Percentiles rank a stretch among this genome's conserved stretches.
These are phyloP conservation scores for Lathyrus aphaca DNA, from an alignment of 306 rosid species.

Conservation along the genomic window DNA sequence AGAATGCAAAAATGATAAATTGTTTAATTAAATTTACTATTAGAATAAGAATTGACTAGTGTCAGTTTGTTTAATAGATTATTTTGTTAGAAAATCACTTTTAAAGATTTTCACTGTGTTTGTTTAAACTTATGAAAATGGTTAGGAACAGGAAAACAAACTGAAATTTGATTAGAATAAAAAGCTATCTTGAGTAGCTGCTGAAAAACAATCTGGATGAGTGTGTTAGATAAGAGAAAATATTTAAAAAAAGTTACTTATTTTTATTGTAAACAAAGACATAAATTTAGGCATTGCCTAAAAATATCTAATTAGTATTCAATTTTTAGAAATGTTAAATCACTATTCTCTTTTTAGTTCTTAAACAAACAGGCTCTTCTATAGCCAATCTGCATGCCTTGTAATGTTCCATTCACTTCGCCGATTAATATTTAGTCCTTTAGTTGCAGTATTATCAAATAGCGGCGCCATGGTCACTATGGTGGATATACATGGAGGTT, in stretches of 20 bases:
- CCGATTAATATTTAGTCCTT: not conserved
- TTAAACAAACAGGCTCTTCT: not conserved
- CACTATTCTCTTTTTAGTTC: not conserved
- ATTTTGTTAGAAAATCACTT: too few species aligned
- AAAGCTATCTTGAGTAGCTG: not conserved
- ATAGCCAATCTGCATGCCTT: constrained; percentile 16
- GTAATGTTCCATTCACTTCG: constrained; percentile 5
- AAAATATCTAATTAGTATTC: not conserved
- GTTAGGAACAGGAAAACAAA: not conserved
- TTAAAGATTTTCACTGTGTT: not conserved
- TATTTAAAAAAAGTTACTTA: not conserved
- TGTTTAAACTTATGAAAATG: not conserved
- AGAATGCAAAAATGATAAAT: not conserved
- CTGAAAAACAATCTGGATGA: not conserved
- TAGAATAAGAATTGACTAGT: not conserved
- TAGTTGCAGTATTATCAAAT: too few species aligned
- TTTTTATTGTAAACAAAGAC: not conserved
- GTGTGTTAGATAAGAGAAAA: not conserved
- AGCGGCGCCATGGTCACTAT: too few species aligned
- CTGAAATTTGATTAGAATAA: not conserved
- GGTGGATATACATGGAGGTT: too few species aligned
- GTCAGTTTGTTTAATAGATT: too few species aligned
- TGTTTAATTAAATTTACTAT: not conserved
- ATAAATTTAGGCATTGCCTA: not conserved
- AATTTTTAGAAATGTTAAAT: not conserved